Evolutionary conservation across 225 moss, liverwort and hornwort genomes (phyloP).

Genomic region (Asterella californica): DNA sequence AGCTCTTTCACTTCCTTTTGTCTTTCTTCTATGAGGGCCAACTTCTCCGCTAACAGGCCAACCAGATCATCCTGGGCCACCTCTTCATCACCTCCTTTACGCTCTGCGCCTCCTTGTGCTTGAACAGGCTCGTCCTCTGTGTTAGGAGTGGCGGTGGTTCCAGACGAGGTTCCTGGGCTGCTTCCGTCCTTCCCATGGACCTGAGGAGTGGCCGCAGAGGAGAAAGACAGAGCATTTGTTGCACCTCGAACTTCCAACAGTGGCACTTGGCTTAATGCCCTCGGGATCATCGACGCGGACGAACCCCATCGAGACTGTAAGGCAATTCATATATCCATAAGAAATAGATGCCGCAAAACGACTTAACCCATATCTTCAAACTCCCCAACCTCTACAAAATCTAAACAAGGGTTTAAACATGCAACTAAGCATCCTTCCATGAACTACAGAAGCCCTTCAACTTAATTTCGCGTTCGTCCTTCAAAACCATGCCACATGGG

Average conservation of each 20-base stretch:
- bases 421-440: too few species aligned
- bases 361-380: too few species aligned
- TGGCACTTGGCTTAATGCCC: constrained; percentile 24
- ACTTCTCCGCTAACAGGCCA: constrained; percentile 65
- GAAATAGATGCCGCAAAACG: too few species aligned
- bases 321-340: too few species aligned
- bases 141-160: constrained; percentile 16
- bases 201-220: constrained; percentile 43
- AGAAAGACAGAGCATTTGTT: constrained; percentile 27
- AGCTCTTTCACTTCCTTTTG: constrained; percentile 55
- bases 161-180: constrained; percentile 27
- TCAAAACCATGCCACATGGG: too few species aligned
- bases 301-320: constrained; percentile 44
- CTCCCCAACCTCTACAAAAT: too few species aligned
- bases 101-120: constrained; percentile 25
- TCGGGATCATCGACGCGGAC: constrained; percentile 27
- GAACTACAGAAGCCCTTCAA: too few species aligned
- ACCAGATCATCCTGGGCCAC: constrained; percentile 67
- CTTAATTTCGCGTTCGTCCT: too few species aligned
- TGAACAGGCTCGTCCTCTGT: constrained; percentile 51
- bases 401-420: too few species aligned
- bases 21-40: constrained; percentile 64
- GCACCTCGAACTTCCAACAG: constrained; percentile 28
- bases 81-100: constrained; percentile 46
- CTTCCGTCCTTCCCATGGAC: constrained; percentile 45